Evolutionary conservation across 1,284 basidiomycete species (phyloP).

Genomic region (Tremellales sp.): DNA sequence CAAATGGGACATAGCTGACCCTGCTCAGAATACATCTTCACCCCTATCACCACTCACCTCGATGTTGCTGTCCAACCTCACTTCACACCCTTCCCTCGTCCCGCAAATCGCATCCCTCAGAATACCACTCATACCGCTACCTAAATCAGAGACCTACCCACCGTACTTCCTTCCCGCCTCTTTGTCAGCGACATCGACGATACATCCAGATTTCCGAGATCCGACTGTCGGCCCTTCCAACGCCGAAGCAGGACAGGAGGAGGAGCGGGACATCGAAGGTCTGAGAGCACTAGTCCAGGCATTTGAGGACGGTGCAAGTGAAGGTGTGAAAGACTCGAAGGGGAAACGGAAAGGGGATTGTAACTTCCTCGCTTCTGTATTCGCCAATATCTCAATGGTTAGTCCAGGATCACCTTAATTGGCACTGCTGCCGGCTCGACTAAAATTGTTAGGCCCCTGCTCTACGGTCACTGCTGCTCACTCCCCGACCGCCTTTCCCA

Average conservation of each 20-base stretch:
- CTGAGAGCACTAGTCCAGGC: constrained; percentile 78
- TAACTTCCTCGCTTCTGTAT: constrained; percentile 85
- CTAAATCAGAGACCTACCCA: constrained; percentile 49
- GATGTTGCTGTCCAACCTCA: constrained; percentile 95
- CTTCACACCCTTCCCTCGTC: constrained; percentile 69
- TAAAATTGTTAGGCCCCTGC: constrained; percentile 35
- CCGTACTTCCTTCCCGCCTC: constrained; percentile 68
- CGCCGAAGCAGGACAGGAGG: constrained; percentile 58
- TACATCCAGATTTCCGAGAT: constrained; percentile 46
- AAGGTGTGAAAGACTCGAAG: constrained; percentile 53
- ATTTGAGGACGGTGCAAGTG: constrained; percentile 68
- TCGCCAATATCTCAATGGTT: constrained; percentile 81
- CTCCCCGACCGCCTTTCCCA: constrained; percentile 45
- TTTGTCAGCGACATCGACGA: constrained; percentile 62
- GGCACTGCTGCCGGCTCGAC: no score
- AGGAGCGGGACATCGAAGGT: constrained; percentile 57
- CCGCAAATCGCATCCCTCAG: constrained; percentile 63
- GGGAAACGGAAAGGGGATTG: constrained; percentile 64
- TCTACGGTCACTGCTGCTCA: constrained; percentile 38
- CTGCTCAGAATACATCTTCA: constrained; percentile 78
- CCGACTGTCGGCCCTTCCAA: constrained; percentile 54
- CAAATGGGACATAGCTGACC: constrained; percentile 7
- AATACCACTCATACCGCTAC: constrained; percentile 58
- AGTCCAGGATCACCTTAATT: no score
- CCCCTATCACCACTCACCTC: constrained; percentile 88